These are phyloP conservation scores for Hepatocystis sp. DNA, from an alignment of 169 alveolate species.

Conservation along the genomic window DNA sequence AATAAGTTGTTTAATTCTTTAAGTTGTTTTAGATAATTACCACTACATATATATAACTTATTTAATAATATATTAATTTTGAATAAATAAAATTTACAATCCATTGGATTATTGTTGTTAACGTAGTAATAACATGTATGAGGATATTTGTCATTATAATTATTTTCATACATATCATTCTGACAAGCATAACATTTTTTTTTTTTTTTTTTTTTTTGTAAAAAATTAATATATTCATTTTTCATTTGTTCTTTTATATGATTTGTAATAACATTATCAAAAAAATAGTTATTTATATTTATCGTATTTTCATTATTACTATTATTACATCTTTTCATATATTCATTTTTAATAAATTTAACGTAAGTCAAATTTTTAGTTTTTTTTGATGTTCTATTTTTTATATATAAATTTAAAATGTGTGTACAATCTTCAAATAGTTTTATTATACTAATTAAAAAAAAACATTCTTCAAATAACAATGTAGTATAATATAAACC, in stretches of 20 bases:
- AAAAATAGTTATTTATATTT: slow-evolving; percentile 13
- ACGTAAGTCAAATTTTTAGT: slow-evolving; percentile 34
- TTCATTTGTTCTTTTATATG: slow-evolving; percentile 38
- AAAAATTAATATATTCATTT: slow-evolving; percentile 15
- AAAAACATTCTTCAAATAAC: slow-evolving; percentile 61
- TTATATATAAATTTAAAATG: slow-evolving; percentile 41
- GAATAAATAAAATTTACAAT: slow-evolving; percentile 50
- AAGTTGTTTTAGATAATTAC: slow-evolving; percentile 42
- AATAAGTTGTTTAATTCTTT: slow-evolving; percentile 26
- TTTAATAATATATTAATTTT: slow-evolving; percentile 27
- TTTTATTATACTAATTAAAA: slow-evolving; percentile 65
- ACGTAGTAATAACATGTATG: no score
- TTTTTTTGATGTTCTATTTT: slow-evolving; percentile 25
- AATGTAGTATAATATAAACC: slow-evolving; percentile 58
- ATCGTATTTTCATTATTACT: neutral
- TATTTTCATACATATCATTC: no score
- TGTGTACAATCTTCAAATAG: slow-evolving; percentile 61
- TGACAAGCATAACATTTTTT: no score
- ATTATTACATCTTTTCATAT: slow-evolving; percentile 5
- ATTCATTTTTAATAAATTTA: slow-evolving; percentile 40
- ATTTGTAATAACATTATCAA: slow-evolving; percentile 23
- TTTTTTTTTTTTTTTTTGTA: slow-evolving; percentile 12
- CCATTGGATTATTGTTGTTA: no score
- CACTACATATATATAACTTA: slow-evolving; percentile 53
- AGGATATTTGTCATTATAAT: no score